phyloP scores from a whole-genome alignment of 2,329 filamentous ascomycete species.

The Colletotrichum abscissum region DNA sequence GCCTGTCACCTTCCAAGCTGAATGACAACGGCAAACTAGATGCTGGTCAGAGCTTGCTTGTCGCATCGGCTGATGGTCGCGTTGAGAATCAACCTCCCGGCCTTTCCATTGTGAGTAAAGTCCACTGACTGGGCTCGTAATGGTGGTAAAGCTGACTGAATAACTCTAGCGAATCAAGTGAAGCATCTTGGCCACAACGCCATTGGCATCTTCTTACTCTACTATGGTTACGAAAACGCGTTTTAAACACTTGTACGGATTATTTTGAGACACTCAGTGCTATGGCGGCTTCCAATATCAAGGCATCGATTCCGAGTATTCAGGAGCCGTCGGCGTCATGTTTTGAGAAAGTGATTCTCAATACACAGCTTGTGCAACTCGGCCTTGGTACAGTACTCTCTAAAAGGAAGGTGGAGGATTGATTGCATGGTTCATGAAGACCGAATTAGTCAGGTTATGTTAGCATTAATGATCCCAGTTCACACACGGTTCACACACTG shows the following conservation, averaged over 20 bases:
- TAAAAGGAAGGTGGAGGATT: background rate
- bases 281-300: constrained; percentile 2
- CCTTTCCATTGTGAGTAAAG: constrained; percentile 9
- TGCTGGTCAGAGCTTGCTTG: constrained; percentile 29
- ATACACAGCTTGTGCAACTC: constrained; percentile 7
- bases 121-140: background rate
- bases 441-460: background rate
- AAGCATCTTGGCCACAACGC: background rate
- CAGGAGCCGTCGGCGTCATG: background rate
- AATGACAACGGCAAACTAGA: constrained; percentile 39
- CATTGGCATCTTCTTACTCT: constrained; percentile 12
- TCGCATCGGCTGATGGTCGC: constrained; percentile 46
- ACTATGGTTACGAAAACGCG: constrained; percentile 13
- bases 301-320: constrained; percentile 11
- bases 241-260: constrained; percentile 16
- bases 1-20: constrained; percentile 42
- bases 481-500: no score
- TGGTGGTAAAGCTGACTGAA: background rate
- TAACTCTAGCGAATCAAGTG: constrained; percentile 17
- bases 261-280: background rate
- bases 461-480: constrained; percentile 5
- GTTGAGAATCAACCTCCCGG: constrained; percentile 58
- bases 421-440: background rate
- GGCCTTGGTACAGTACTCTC: background rate
- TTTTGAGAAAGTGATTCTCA: background rate